Conservation (phyloP, 225 moss, liverwort and hornwort genomes). For the Pleurozium schreberi region DNA sequence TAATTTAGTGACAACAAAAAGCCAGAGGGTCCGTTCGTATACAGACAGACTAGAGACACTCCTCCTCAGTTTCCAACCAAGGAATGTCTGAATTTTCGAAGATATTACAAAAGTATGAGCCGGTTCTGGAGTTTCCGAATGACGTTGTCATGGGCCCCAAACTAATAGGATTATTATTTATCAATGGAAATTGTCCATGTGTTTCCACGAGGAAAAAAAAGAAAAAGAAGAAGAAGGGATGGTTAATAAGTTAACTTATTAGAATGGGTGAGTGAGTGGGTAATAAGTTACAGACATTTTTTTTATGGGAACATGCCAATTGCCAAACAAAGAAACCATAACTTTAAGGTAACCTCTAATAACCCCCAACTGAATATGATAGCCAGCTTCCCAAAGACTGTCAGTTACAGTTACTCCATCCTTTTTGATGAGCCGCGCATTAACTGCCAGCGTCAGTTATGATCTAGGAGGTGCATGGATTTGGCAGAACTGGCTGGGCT, state of each 20-base stretch:
- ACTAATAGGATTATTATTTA: too few species aligned
- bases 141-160: neutral
- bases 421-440: neutral
- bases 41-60: neutral
- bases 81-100: neutral
- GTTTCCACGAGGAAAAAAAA: too few species aligned
- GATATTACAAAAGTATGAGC: neutral
- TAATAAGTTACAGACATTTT: too few species aligned
- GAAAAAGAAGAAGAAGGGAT: too few species aligned
- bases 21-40: neutral
- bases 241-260: neutral
- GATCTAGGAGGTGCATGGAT: neutral
- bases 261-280: neutral
- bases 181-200: too few species aligned
- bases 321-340: neutral
- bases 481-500: neutral
- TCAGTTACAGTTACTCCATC: constrained; percentile 28
- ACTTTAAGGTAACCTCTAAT: too few species aligned
- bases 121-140: neutral
- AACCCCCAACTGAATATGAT: neutral
- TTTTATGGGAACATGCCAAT: neutral
- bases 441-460: constrained; percentile 5
- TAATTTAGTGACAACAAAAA: neutral
- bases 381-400: neutral
- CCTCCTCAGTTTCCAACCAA: neutral